phyloP scores from a whole-genome alignment of 441 rosid genomes.

The Populus tomentosa region DNA sequence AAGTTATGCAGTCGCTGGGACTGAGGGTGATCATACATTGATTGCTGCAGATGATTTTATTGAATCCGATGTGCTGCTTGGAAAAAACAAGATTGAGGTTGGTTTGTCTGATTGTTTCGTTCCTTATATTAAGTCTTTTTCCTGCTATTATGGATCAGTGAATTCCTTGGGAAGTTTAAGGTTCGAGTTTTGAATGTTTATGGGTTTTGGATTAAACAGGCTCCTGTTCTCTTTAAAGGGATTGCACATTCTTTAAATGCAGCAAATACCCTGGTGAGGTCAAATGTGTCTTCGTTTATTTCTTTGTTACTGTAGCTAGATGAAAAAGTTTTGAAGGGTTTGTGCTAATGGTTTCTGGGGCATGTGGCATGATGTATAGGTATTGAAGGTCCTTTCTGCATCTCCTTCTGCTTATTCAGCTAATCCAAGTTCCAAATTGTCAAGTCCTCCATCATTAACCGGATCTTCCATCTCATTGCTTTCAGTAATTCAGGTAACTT shows the following conservation, averaged over 20 bases:
- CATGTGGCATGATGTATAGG: conserved; percentile 33
- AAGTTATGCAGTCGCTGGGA: conserved; percentile 52
- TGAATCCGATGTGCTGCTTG: conserved; percentile 58
- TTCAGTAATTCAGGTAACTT: conserved; percentile 66
- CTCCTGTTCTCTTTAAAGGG: conserved; percentile 76
- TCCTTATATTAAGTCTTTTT: neutral
- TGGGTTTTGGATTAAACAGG: conserved; percentile 32
- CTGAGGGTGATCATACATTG: conserved; percentile 71
- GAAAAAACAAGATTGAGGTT: conserved; percentile 60
- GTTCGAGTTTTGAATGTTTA: neutral
- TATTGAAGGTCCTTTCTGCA: conserved; percentile 74
- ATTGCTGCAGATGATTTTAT: conserved; percentile 62
- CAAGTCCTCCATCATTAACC: conserved; percentile 59
- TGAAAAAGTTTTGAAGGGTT: neutral
- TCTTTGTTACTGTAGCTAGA: conserved; percentile 2
- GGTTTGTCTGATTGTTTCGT: neutral
- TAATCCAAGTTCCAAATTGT: conserved; percentile 61
- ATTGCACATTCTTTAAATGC: conserved; percentile 79
- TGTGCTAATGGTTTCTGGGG: neutral
- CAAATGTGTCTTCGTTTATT: neutral
- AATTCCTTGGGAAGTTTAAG: neutral
- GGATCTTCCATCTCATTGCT: conserved; percentile 73
- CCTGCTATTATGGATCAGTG: neutral
- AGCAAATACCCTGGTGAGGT: conserved; percentile 58
- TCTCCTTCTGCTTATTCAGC: conserved; percentile 85